phyloP scores from a whole-genome alignment of 2,329 filamentous ascomycete species.

The Neofusicoccum umdonicola region DNA sequence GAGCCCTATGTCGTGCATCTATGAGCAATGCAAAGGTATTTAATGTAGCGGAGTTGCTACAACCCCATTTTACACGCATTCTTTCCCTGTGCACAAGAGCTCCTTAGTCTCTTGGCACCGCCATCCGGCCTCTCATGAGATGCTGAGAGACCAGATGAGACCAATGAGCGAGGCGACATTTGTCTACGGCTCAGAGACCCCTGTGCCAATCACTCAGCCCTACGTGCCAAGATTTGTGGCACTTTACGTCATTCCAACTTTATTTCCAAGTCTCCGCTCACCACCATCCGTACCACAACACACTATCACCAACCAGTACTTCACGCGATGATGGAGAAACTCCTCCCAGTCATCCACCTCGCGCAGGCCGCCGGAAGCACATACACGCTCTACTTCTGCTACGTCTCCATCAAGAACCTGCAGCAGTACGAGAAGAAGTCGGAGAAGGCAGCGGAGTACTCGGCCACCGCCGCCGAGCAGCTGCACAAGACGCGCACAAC shows the following conservation, averaged over 20 bases:
- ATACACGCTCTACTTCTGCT: constrained; percentile 34
- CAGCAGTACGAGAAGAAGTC: constrained; percentile 34
- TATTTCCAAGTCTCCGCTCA: neutral
- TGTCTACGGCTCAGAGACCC: neutral
- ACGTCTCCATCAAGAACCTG: constrained; percentile 36
- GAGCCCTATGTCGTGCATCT: no score
- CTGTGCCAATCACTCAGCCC: constrained; percentile 13
- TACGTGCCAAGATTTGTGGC: neutral
- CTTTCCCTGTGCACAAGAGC: no score
- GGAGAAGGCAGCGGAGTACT: constrained; percentile 39
- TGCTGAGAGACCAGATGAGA: neutral
- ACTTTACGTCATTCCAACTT: neutral
- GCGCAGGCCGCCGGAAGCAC: constrained; percentile 6
- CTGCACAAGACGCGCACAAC: constrained; percentile 36
- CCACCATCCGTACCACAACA: neutral
- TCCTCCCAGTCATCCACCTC: neutral
- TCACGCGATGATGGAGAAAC: neutral
- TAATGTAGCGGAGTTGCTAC: no score
- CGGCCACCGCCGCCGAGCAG: constrained; percentile 30
- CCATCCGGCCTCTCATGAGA: no score
- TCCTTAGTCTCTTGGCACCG: no score
- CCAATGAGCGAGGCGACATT: constrained; percentile 1
- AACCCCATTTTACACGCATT: no score
- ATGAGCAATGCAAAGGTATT: no score
- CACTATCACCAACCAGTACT: no score